These are phyloP conservation scores for Pulicaria dysenterica DNA, from an alignment of 129 eudicot species.

Conservation along the genomic window DNA sequence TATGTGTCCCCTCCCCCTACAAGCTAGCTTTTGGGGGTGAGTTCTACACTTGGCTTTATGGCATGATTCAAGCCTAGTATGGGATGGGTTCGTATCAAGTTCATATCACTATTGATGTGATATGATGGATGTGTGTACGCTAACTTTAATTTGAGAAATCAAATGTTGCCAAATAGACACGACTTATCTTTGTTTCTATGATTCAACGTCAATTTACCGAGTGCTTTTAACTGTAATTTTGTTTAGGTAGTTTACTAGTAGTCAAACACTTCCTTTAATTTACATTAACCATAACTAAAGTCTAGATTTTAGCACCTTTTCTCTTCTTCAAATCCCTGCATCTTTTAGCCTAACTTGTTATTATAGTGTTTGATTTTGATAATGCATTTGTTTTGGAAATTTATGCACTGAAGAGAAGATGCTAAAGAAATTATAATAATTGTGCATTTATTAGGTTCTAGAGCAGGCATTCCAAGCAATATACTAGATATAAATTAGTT, in stretches of 20 bases:
- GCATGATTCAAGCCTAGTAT: no score
- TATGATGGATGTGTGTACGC: slow-evolving; percentile 10
- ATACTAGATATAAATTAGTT: neutral
- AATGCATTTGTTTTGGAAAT: slow-evolving; percentile 2
- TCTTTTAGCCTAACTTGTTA: neutral
- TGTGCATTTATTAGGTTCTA: slow-evolving; percentile 1
- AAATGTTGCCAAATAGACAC: slow-evolving; percentile 1
- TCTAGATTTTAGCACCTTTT: slow-evolving; percentile 6
- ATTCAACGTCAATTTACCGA: neutral
- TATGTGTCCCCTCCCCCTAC: no score
- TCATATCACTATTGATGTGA: slow-evolving; percentile 7
- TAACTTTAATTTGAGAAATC: neutral
- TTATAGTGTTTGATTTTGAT: slow-evolving; percentile 3
- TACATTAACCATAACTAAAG: slow-evolving; percentile 6
- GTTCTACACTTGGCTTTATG: no score
- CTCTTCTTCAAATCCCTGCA: neutral
- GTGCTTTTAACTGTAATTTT: neutral
- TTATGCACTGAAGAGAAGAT: slow-evolving; percentile 16
- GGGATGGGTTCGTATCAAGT: no score
- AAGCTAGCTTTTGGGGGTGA: no score
- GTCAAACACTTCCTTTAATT: neutral
- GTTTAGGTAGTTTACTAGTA: slow-evolving; percentile 1
- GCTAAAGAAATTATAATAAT: slow-evolving; percentile 1
- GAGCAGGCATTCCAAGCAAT: neutral
- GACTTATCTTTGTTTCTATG: neutral